Evolutionary conservation across 495 filamentous ascomycete genomes (phyloP).

Genomic region (Neurospora tetrasperma): DNA sequence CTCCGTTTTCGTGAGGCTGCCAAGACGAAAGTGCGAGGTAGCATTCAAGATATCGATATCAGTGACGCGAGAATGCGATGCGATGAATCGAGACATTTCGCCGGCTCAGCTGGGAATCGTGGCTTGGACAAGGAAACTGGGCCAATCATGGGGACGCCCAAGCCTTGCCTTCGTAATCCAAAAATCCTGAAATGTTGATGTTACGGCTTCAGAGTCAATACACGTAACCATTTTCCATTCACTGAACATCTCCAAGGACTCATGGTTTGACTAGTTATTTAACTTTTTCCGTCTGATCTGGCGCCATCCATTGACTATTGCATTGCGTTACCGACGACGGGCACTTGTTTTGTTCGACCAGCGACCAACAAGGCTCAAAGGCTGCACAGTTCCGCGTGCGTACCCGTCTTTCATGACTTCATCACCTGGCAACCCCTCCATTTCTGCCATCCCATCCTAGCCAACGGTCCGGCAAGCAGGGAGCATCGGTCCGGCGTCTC

Average conservation of each 20-base stretch:
- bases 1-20: not conserved
- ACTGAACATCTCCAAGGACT: not conserved
- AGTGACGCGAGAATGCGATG: not conserved
- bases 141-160: not conserved
- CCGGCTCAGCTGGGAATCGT: not conserved
- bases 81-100: not conserved
- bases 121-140: not conserved
- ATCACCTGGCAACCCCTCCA: not conserved
- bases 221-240: not conserved
- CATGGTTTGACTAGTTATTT: not conserved
- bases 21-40: not conserved
- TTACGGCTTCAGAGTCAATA: not conserved
- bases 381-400: not conserved
- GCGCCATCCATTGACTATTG: not conserved
- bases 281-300: not conserved
- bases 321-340: not conserved
- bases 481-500: not conserved
- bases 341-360: not conserved
- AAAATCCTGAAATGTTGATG: not conserved
- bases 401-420: conserved; percentile 1
- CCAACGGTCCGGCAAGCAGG: not conserved
- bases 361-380: not conserved
- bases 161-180: not conserved
- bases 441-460: not conserved
- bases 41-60: not conserved